Evolutionary conservation across 768 basidiomycete species (phyloP).

Genomic region (Exsudoporus frostii): DNA sequence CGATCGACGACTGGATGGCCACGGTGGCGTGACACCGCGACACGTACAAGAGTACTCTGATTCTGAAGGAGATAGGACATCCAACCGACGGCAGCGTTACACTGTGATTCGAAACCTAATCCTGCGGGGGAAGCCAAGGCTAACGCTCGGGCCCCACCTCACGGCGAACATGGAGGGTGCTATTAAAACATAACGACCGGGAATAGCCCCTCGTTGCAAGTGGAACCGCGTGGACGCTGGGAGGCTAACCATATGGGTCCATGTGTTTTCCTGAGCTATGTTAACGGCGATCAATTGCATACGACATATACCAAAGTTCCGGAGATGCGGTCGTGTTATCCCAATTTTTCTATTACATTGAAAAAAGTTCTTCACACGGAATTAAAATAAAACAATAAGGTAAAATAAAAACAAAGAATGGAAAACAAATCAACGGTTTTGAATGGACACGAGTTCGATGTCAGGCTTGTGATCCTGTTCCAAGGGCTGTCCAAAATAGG

Average conservation of each 20-base stretch:
- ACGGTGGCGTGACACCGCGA: conserved; percentile 9
- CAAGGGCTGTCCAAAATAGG: conserved; percentile 12
- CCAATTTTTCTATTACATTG: conserved; percentile 2
- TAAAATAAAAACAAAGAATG: conserved; percentile 20
- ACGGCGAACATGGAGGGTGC: conserved; percentile 8
- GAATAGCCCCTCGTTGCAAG: conserved; percentile 12
- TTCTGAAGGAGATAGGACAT: conserved; percentile 57
- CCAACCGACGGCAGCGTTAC: conserved; percentile 39
- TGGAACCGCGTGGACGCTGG: conserved; percentile 25
- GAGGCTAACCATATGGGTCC: conserved; percentile 30
- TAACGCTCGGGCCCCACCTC: conserved; percentile 1
- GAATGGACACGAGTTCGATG: conserved; percentile 1
- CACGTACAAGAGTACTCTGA: conserved; percentile 37
- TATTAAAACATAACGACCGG: conserved; percentile 14
- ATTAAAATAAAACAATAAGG: conserved; percentile 11
- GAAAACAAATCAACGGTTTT: conserved; percentile 9
- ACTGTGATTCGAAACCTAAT: conserved; percentile 6
- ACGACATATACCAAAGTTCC: conserved; percentile 32
- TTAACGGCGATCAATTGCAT: conserved; percentile 36
- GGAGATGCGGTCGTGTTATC: conserved; percentile 15
- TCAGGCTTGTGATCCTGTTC: conserved; percentile 5
- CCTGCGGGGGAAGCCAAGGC: conserved; percentile 15
- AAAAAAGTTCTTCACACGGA: conserved; percentile 21
- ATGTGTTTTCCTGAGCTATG: conserved; percentile 30
- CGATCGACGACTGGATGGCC: conserved; percentile 28